Conservation (phyloP, 202 grass and related monocot genomes). For the Eragrostis tef region DNA sequence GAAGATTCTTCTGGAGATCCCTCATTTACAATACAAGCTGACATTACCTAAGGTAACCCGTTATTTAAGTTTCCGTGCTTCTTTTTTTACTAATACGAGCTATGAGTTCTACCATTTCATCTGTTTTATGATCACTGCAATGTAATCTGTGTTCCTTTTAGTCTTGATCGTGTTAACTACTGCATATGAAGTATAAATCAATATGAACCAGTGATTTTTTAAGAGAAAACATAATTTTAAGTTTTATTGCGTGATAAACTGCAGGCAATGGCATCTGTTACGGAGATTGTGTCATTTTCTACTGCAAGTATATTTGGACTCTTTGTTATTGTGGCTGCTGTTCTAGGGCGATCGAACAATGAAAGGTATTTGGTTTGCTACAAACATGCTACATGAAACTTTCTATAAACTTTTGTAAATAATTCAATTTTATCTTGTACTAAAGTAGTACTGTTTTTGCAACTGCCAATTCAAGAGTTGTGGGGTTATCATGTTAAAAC, state of each 20-base stretch:
- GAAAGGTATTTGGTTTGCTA: constrained; percentile 56
- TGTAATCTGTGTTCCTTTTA: not conserved
- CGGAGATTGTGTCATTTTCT: constrained; percentile 61
- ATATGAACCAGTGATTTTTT: not conserved
- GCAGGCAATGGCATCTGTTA: constrained; percentile 56
- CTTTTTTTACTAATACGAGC: constrained; percentile 2
- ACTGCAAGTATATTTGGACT: constrained; percentile 62
- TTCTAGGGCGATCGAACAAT: constrained; percentile 25
- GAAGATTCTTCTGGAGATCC: constrained; percentile 78
- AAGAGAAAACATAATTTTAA: constrained; percentile 20
- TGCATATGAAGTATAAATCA: constrained; percentile 11
- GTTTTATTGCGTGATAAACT: constrained; percentile 30
- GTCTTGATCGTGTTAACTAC: not conserved
- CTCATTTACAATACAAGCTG: constrained; percentile 80
- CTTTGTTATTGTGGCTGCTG: constrained; percentile 54
- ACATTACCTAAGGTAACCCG: constrained; percentile 60
- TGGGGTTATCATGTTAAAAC: not conserved
- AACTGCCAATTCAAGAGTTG: not conserved
- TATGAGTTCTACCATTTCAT: not conserved
- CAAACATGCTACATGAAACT: not conserved
- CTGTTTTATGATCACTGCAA: constrained; percentile 1
- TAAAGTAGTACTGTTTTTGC: not conserved
- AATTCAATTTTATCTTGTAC: not conserved
- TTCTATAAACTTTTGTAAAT: not conserved
- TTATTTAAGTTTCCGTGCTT: constrained; percentile 22